phyloP scores from a whole-genome alignment of 495 filamentous ascomycete genomes.

The Neurospora sp. region DNA sequence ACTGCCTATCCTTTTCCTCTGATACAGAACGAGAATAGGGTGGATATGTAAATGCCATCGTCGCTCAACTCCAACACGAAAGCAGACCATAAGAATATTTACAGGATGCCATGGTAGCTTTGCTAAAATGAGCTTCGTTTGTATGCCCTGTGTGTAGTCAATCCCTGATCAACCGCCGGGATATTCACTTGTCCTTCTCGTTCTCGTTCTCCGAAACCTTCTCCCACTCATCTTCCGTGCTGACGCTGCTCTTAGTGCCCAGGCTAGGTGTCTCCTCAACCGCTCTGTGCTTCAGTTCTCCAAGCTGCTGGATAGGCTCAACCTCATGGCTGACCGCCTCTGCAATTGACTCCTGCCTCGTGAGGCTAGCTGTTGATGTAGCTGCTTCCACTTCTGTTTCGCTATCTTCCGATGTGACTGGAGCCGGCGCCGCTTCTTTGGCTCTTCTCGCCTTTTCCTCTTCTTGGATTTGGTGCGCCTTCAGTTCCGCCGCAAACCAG shows the following conservation, averaged over 20 bases:
- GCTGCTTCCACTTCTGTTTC: conserved; percentile 44
- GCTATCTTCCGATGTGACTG: conserved; percentile 26
- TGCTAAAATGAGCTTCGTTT: neutral
- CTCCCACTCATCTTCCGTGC: conserved; percentile 53
- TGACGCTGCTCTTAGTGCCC: conserved; percentile 35
- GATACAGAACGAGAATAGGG: neutral
- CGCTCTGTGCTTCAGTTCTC: conserved; percentile 32
- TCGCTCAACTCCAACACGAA: neutral
- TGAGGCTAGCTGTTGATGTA: conserved; percentile 17
- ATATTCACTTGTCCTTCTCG: conserved; percentile 36
- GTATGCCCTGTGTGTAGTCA: neutral
- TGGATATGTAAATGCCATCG: neutral
- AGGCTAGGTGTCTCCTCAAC: conserved; percentile 13
- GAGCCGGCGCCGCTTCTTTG: conserved; percentile 17
- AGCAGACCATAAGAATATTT: neutral
- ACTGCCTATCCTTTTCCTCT: neutral
- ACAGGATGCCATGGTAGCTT: neutral
- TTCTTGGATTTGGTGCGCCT: conserved; percentile 52
- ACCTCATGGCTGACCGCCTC: conserved; percentile 25
- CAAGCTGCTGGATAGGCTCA: conserved; percentile 25
- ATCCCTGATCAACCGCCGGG: neutral
- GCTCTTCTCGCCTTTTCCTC: conserved; percentile 43
- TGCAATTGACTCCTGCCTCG: conserved; percentile 7
- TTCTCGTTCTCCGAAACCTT: conserved; percentile 48
- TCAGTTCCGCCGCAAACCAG: conserved; percentile 86